These are phyloP conservation scores for Penicillium rolfsii DNA, from an alignment of 2,329 filamentous ascomycete species.

Conservation along the genomic window DNA sequence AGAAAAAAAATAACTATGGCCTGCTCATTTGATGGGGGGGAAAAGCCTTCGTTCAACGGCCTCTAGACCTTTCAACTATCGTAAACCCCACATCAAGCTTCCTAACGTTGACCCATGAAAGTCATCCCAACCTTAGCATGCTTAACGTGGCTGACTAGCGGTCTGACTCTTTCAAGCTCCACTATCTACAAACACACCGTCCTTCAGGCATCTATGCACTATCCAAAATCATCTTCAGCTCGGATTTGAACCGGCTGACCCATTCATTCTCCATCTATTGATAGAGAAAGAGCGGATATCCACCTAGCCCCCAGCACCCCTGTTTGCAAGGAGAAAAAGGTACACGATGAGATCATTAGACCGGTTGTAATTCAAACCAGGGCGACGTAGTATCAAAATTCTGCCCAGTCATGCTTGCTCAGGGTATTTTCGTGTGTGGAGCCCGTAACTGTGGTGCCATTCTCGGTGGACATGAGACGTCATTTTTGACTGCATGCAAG, in stretches of 20 bases:
- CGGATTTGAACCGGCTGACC: slow-evolving; percentile 7
- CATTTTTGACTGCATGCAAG: not conserved
- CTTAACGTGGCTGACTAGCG: not conserved
- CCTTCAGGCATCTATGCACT: slow-evolving; percentile 2
- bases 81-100: not conserved
- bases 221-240: not conserved
- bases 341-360: too few species aligned
- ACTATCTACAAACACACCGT: not conserved
- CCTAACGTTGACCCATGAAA: not conserved
- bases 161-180: not conserved
- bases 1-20: not conserved
- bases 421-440: slow-evolving; percentile 19
- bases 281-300: too few species aligned
- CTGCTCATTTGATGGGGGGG: not conserved
- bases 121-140: not conserved
- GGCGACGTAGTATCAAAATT: not conserved
- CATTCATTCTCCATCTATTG: too few species aligned
- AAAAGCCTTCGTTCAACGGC: not conserved
- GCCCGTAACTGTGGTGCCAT: slow-evolving; percentile 23
- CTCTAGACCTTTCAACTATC: not conserved
- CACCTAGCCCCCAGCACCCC: slow-evolving; percentile 7
- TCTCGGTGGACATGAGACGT: slow-evolving; percentile 20
- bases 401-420: slow-evolving; percentile 24
- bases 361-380: too few species aligned
- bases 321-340: slow-evolving; percentile 10